Conservation (phyloP, 2,329 filamentous ascomycete genomes). For the Ilyonectria sp. region DNA sequence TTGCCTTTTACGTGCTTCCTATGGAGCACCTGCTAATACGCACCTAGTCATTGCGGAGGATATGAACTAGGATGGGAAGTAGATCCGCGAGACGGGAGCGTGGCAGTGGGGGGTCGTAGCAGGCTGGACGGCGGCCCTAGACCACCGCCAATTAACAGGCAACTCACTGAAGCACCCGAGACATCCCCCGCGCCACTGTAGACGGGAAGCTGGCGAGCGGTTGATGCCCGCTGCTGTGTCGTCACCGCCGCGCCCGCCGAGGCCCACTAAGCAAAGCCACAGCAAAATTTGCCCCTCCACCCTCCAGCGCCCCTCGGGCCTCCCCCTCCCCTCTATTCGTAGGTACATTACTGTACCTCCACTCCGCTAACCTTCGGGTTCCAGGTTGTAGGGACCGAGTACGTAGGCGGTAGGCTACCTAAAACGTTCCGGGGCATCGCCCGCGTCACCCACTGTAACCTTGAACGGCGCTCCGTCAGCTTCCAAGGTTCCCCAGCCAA, state of each 20-base stretch:
- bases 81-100: neutral
- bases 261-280: conserved; percentile 23
- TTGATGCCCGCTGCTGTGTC: conserved; percentile 32
- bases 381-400: too few relatives aligned
- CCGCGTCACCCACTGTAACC: conserved; percentile 2
- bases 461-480: neutral
- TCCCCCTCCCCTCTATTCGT: neutral
- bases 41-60: neutral
- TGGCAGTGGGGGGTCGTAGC: neutral
- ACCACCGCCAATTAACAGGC: conserved; percentile 16
- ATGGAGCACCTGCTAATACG: too few relatives aligned
- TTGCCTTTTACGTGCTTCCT: neutral
- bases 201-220: neutral
- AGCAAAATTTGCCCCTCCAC: conserved; percentile 42
- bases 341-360: neutral
- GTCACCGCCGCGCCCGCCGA: conserved; percentile 44
- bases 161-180: conserved; percentile 11
- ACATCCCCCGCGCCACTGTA: neutral
- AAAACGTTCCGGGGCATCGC: neutral
- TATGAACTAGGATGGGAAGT: conserved; percentile 17
- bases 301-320: conserved; percentile 37
- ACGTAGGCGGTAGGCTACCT: neutral
- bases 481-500: conserved; percentile 7
- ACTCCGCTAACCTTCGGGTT: conserved; percentile 1
- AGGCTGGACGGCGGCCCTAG: neutral